phyloP scores from a whole-genome alignment of 257 asterid genomes.

The Solanum pinnatisectum region DNA sequence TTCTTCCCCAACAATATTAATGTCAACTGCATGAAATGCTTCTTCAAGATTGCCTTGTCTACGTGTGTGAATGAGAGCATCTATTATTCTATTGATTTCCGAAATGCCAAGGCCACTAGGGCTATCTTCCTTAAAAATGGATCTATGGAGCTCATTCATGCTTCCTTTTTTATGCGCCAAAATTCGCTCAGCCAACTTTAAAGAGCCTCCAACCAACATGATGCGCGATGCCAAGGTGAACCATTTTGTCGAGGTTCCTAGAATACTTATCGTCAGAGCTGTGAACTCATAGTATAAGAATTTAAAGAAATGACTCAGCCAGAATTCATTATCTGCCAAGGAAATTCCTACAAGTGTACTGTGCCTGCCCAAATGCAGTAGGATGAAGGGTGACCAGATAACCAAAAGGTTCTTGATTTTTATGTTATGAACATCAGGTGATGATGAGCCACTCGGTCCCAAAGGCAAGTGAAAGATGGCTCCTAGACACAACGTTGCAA shows the following conservation, averaged over 20 bases:
- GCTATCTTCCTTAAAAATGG: neutral
- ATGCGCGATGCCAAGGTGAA: neutral
- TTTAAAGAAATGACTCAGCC: neutral
- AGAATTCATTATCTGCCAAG: neutral
- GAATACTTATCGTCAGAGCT: neutral
- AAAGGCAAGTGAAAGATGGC: neutral
- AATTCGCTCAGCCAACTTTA: neutral
- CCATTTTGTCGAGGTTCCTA: neutral
- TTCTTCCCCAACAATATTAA: neutral
- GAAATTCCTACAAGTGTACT: neutral
- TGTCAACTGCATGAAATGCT: neutral
- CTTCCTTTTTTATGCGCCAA: neutral
- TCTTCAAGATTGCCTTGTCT: neutral
- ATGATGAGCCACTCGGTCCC: neutral
- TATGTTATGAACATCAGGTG: neutral
- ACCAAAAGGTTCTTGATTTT: neutral
- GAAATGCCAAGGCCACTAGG: neutral
- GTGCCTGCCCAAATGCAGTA: neutral
- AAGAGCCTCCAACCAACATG: neutral
- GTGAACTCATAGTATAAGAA: neutral
- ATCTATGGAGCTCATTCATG: neutral
- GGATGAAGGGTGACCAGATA: neutral
- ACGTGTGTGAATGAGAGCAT: neutral
- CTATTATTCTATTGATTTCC: neutral
- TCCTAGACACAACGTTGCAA: neutral